Evolutionary conservation across 2,329 filamentous ascomycete species (phyloP), one percentile per base, ranked within the genome.

Genomic region (Trematosphaeria pertusa): DNA sequence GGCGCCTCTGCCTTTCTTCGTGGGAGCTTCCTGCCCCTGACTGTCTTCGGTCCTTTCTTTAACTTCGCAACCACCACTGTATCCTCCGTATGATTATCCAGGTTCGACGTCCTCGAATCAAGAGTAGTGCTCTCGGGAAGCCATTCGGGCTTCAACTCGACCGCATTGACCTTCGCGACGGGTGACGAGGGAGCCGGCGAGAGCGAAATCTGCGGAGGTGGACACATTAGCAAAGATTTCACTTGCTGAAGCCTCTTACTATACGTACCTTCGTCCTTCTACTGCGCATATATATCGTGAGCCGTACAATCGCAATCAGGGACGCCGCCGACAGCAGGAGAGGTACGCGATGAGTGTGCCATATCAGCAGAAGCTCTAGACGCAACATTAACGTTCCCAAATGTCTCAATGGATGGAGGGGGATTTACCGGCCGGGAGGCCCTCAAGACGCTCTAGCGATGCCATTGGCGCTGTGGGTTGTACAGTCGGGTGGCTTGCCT

Each of bases 31-130:
- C 58, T 72, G 7, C 72, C 72, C 28, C 66, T 70, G 4, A 75
- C 69, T 12, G 60, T 73, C 54, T 72, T 75, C 10, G 73, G 72
- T 0, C 50, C 62, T 33, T 60, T 68, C 43, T 57, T 72, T 9
- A 38, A 39, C 41, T 66, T 69, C 9, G 51, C 51, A 14, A 58
- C 39, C n/a, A 54, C 45, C 22, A 56, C 56, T 22, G 59, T 48
- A 8, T 67, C 64, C 38, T 70, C 64, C 2, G 61, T 61, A 48
- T 67, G 64, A 24, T 63, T 60, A 14, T 70, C 65, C 18, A 62
- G 39, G 22, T 64, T 63, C 31, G 67, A 40, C 7, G 37, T 43
- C 12, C 57, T 37, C 1, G 59, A 18, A 11, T 52, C 44, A 4
- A 66, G 42, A 0, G 64, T 65, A 3, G 64, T 66, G 37, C 71